Evolutionary conservation across 192 early-diverging fungal genomes (phyloP), one percentile per base, ranked within the genome.

Genomic region (Dimargaris cristalligena): DNA sequence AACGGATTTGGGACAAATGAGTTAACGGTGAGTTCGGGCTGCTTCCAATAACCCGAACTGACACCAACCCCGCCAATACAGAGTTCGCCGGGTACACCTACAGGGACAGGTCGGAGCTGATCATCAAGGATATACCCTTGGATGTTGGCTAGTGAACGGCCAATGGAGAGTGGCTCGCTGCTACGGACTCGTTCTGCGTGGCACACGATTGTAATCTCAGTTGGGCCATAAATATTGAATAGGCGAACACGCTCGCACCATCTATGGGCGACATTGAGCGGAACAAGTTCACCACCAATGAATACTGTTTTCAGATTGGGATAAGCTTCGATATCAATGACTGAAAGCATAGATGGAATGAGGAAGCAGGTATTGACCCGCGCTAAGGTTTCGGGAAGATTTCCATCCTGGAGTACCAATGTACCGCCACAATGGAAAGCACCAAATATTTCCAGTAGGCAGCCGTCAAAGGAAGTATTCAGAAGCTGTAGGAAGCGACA

Each of bases 31-130:
- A 33, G 4, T 14, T 56, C 54, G 4, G 54, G 54, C 29, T 32
- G 54, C 16, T 56, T 56, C 2, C 20, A 6, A 33, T 56, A 56
- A 3, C 54, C 54, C 1, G 1, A 13, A 16, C 30, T 33, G 29
- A 56, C 32, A 0, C 30, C 54, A 1, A 56, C 31, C 20, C 54
- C 54, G 54, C 16, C 54, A 33, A 56, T 56, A 20, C 16, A 56
- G 3, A 56, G 30, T 16, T 56, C 54, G 32, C 54, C 54, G 20
- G 29, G 18, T 13, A 34, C 54, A 20, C 54, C 54, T 0, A 56
- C 18, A 4, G 54, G 54, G 1, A 56, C 30, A 13, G 34, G 54
- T 1, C 1, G 0, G 1, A 2, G 9, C 32, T 56, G 9, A 1
- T 4, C 31, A 14, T 56, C 54, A 10, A 56, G 54, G 20, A 56